A percentile compares a stretch with the other conserved stretches of the same genome.
Conservation (phyloP, 805 yeast genomes). For the Candida maesae region DNA sequence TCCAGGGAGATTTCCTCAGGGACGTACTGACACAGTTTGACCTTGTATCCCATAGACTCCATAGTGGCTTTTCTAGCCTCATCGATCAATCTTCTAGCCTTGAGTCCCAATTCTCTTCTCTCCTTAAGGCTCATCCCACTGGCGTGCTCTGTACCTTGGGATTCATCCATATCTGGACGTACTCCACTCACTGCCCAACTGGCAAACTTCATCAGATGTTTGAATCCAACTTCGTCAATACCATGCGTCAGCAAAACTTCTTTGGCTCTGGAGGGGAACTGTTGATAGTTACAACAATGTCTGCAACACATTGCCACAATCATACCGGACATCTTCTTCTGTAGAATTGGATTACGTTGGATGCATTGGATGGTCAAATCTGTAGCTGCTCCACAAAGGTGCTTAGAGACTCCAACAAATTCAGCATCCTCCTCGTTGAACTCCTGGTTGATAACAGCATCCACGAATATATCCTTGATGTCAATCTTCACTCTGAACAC, state of each 20-base stretch:
- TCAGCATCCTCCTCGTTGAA: conserved; percentile 9
- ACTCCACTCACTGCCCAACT: conserved; percentile 90
- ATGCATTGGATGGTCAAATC: conserved; percentile 75
- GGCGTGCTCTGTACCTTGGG: conserved; percentile 40
- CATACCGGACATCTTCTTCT: conserved; percentile 44
- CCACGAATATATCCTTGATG: conserved; percentile 69
- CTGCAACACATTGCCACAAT: conserved; percentile 92
- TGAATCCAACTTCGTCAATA: conserved; percentile 37
- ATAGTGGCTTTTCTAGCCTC: conserved; percentile 60
- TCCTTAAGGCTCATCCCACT: conserved; percentile 43
- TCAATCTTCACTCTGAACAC: conserved; percentile 60
- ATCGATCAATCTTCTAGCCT: conserved; percentile 72
- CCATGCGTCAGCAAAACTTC: conserved; percentile 20
- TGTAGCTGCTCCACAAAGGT: conserved; percentile 91
- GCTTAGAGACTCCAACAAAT: conserved; percentile 74
- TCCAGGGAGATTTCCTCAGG: conserved; percentile 58
- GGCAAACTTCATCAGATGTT: conserved; percentile 55
- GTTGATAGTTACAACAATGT: conserved; percentile 69
- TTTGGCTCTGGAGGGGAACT: conserved; percentile 36
- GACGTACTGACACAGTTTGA: conserved; percentile 57
- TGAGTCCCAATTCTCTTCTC: conserved; percentile 58
- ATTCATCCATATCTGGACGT: conserved; percentile 36
- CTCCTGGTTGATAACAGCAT: conserved; percentile 36
- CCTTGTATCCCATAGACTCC: conserved; percentile 35
- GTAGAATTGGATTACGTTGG: conserved; percentile 34